Evolutionary conservation across 2,329 filamentous ascomycete species (phyloP), one percentile per base, ranked within the genome.

Genomic region (Trichoderma hamatum): DNA sequence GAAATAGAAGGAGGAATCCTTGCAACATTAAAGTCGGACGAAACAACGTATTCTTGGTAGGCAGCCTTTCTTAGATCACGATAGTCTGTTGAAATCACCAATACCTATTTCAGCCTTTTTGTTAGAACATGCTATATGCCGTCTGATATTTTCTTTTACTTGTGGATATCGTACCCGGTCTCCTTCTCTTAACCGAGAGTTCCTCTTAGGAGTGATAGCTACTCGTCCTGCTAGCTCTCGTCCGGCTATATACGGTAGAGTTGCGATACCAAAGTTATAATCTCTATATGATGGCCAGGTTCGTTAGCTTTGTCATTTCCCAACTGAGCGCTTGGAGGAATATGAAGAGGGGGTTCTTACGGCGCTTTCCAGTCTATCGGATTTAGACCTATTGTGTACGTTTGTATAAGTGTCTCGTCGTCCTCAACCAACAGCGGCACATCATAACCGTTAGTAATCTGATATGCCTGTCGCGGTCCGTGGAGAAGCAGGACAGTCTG

Each of bases 281-380:
- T 91, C 90, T 13, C 89, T 91, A 39, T 32, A 28, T 11, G 51
- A 61, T 14, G 14, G 26, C 26, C 16, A 7, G 14, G 5, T 32
- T 28, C 32, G 7, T 61, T 30, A 66, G 21, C 4, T 5, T 34
- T 21, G 24, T 51, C 3, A n/a, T 6, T 9, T 21, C 26, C 30
- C 36, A 63, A 1, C n/a, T 28, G 13, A 19, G 16, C 58, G 24
- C 65, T 21, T 19, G 11, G 13, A 54, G 26, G 9, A 13, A 39
- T 19, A 32, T 3, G 36, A 39, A 32, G 43, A 32, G 16, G 62
- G 14, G 5, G 46, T 13, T 82, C 87, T 73, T 80, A 91, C 89
- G 90, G 88, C 70, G 88, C 85, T 80, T 92, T 92, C 88, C 88
- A 92, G 76, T 92, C 92, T 67, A 94, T 91, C 0, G 92, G 92